Percentiles rank a stretch among this genome's conserved stretches.
Conservation (phyloP, 2,329 filamentous ascomycete genomes). For the Ophiosphaerella korrae region DNA sequence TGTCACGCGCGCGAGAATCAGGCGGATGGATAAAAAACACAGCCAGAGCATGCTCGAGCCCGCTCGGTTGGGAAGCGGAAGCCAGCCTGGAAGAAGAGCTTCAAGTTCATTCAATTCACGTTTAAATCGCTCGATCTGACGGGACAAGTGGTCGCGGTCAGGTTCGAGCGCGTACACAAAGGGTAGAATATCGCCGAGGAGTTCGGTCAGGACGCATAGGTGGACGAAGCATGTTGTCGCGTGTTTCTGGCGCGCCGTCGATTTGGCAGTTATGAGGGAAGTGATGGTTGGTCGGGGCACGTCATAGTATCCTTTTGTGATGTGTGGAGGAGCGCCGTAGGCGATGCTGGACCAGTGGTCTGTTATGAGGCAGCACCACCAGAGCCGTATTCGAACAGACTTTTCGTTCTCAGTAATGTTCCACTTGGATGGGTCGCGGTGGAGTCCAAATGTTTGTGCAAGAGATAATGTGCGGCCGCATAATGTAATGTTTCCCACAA, state of each 20-base stretch:
- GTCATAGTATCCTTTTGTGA: conserved; percentile 60
- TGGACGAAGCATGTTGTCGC: conserved; percentile 59
- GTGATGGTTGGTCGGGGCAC: conserved; percentile 59
- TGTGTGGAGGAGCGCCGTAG: conserved; percentile 61
- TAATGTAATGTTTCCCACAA: conserved; percentile 58
- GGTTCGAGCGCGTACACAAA: conserved; percentile 46
- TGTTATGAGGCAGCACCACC: conserved; percentile 64
- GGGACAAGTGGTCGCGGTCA: conserved; percentile 32
- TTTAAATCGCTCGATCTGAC: conserved; percentile 40
- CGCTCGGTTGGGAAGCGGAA: conserved; percentile 33
- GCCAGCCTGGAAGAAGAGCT: conserved; percentile 40
- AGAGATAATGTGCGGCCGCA: conserved; percentile 60
- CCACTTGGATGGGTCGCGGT: conserved; percentile 61
- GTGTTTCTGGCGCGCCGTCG: conserved; percentile 47
- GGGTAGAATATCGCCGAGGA: conserved; percentile 48
- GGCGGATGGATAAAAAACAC: conserved; percentile 47
- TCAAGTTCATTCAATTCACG: conserved; percentile 42
- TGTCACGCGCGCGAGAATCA: conserved; percentile 47
- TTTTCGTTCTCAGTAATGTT: conserved; percentile 58
- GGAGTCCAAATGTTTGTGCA: conserved; percentile 61
- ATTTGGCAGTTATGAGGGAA: conserved; percentile 44
- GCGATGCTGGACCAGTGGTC: conserved; percentile 63
- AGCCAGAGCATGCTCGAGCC: conserved; percentile 48
- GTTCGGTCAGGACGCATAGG: conserved; percentile 56
- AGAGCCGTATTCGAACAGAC: conserved; percentile 57